These are phyloP conservation scores for Spinacia oleracea DNA, from an alignment of 179 eudicot genomes.

Conservation along the genomic window DNA sequence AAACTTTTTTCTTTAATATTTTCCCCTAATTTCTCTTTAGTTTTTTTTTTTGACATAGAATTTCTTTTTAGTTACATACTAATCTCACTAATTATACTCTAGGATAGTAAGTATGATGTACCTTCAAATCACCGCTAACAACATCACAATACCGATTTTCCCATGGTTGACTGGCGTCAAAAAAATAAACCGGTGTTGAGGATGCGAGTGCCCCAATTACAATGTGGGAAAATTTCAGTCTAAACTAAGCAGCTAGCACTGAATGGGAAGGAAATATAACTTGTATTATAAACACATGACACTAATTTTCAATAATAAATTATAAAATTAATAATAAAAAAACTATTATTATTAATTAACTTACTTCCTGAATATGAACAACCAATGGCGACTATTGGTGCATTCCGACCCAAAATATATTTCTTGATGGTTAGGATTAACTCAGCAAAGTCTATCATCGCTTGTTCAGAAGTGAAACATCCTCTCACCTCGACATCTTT, in stretches of 20 bases:
- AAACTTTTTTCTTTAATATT: no score
- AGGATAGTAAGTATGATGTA: not conserved
- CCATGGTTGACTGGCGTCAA: not conserved
- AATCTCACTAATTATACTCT: not conserved
- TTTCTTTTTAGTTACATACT: no score
- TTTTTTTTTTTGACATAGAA: no score
- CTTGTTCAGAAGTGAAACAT: not conserved
- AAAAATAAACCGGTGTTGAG: not conserved
- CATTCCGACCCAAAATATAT: not conserved
- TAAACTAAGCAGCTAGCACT: not conserved
- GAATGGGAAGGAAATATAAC: not conserved
- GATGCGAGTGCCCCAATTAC: not conserved
- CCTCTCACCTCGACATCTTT: not conserved
- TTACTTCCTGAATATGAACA: constrained; percentile 12
- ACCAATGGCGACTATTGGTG: not conserved
- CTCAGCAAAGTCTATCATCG: not conserved
- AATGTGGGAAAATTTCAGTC: not conserved
- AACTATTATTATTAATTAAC: no score
- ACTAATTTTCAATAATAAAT: no score
- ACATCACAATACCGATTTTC: not conserved
- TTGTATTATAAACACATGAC: no score
- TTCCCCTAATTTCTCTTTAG: no score
- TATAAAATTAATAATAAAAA: no score
- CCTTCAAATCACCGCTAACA: not conserved
- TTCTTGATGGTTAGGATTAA: not conserved